Conservation (phyloP, 352 stramenopile genomes). For the Pythium brassicae region DNA sequence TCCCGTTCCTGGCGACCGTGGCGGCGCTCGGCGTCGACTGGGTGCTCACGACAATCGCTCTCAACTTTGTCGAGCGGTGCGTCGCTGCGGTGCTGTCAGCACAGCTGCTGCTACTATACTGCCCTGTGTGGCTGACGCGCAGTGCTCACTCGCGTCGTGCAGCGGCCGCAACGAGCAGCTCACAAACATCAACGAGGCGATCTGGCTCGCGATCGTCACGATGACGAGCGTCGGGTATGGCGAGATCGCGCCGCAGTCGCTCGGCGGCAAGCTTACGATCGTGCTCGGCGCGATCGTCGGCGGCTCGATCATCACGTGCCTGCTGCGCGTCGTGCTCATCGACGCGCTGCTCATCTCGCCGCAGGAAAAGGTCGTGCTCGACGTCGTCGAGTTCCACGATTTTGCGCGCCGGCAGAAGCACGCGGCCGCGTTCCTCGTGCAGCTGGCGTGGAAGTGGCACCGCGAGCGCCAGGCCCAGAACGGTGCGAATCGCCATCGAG, state of each 20-base stretch:
- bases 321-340: conserved; percentile 57
- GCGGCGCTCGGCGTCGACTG: conserved; percentile 41
- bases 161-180: conserved; percentile 41
- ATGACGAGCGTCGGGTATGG: conserved; percentile 63
- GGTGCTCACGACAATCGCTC: conserved; percentile 42
- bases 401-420: conserved; percentile 37
- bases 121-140: not conserved
- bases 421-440: conserved; percentile 39
- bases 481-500: conserved; percentile 1
- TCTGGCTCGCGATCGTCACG: conserved; percentile 68
- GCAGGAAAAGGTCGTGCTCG: conserved; percentile 53
- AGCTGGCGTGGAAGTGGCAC: conserved; percentile 38
- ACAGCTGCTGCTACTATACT: not conserved
- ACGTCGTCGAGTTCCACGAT: conserved; percentile 56
- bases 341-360: conserved; percentile 45
- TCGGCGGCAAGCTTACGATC: conserved; percentile 56
- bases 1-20: conserved; percentile 34
- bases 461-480: not conserved
- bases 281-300: conserved; percentile 52
- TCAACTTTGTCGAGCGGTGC: conserved; percentile 60
- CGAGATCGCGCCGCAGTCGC: conserved; percentile 39
- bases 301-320: conserved; percentile 52
- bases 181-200: conserved; percentile 36
- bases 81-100: not conserved
- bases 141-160: not conserved